These are phyloP conservation scores for Syncephalastrum racemosum DNA, from an alignment of 371 early-diverging fungal genomes.

Conservation along the genomic window DNA sequence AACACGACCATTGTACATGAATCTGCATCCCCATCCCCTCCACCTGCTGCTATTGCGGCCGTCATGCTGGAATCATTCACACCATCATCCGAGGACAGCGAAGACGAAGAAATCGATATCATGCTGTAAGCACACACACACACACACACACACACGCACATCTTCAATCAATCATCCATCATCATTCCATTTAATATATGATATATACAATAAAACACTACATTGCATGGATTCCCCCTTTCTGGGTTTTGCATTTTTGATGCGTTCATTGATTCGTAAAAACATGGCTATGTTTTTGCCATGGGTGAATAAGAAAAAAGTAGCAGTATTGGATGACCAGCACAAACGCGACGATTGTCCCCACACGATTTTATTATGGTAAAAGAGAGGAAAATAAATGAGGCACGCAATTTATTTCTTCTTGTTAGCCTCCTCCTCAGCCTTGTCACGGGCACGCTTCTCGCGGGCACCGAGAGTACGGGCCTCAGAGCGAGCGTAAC, in stretches of 20 bases:
- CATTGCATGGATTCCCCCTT: too few species aligned
- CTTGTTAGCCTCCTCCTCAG: slow-evolving; percentile 87
- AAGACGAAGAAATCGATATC: slow-evolving; percentile 35
- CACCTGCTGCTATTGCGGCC: slow-evolving; percentile 7
- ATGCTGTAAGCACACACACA: slow-evolving; percentile 14
- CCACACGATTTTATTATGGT: too few species aligned
- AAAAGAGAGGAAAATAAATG: too few species aligned
- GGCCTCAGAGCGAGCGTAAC: slow-evolving; percentile 84
- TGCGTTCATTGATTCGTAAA: too few species aligned
- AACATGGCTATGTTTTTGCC: too few species aligned
- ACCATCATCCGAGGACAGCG: slow-evolving; percentile 12
- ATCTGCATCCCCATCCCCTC: slow-evolving; percentile 10
- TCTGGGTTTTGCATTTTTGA: too few species aligned
- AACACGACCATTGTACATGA: slow-evolving; percentile 45
- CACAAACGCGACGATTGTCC: too few species aligned
- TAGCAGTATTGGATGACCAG: too few species aligned
- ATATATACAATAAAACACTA: too few species aligned
- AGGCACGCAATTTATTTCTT: slow-evolving; percentile 18
- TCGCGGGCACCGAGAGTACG: slow-evolving; percentile 85
- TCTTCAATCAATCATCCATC: slow-evolving; percentile 2
- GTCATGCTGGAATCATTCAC: slow-evolving; percentile 1
- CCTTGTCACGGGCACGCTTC: slow-evolving; percentile 76
- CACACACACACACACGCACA: slow-evolving; percentile 5
- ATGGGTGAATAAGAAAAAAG: slow-evolving; percentile 6
- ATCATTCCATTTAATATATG: background rate